phyloP scores from a whole-genome alignment of 257 asterid species.

The Fraxinus cuspidata region DNA sequence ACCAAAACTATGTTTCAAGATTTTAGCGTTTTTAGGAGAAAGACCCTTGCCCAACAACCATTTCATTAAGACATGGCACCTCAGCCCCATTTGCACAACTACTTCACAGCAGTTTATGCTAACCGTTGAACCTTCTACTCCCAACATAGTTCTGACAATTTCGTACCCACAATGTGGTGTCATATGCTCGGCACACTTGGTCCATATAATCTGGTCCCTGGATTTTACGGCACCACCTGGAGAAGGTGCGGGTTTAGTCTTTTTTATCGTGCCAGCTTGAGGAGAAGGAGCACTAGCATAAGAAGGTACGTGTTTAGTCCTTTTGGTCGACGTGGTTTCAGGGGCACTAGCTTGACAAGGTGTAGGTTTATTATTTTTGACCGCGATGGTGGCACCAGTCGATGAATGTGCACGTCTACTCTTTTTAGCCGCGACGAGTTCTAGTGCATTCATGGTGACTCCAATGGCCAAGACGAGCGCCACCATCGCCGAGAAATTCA shows the following conservation, averaged over 20 bases:
- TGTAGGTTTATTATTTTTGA: too few species aligned
- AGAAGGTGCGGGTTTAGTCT: too few species aligned
- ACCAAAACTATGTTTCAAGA: neutral
- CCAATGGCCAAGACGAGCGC: neutral
- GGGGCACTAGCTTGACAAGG: too few species aligned
- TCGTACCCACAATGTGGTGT: neutral
- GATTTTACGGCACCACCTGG: neutral
- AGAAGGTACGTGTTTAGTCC: too few species aligned
- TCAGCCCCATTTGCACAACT: neutral
- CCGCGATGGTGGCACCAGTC: neutral
- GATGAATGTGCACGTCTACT: neutral
- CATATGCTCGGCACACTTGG: neutral
- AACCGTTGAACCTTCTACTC: neutral
- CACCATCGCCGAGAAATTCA: neutral
- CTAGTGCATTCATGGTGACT: neutral
- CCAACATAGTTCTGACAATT: neutral
- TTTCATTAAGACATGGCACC: neutral
- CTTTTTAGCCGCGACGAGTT: neutral
- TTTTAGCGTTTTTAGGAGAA: neutral
- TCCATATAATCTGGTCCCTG: neutral
- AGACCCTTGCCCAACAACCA: neutral
- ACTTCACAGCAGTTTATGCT: neutral
- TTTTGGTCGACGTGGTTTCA: too few species aligned
- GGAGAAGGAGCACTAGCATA: too few species aligned
- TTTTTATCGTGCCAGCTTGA: too few species aligned